These are phyloP conservation scores for Malus hybrid DNA, from an alignment of 331 rosid genomes.

Conservation along the genomic window DNA sequence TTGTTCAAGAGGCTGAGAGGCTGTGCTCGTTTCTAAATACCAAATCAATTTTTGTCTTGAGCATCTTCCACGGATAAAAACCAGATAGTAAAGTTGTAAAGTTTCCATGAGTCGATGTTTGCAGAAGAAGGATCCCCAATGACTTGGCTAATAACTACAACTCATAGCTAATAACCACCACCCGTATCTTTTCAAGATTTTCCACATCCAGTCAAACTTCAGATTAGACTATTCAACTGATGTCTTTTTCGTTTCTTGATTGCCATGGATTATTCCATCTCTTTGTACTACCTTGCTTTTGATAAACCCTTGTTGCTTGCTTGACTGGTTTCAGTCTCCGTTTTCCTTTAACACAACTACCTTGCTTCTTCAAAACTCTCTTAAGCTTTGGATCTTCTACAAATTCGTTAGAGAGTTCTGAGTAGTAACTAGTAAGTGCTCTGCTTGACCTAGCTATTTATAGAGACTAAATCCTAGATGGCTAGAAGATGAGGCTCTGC, in stretches of 20 bases:
- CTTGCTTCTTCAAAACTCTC: constrained; percentile 49
- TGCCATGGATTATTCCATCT: constrained; percentile 17
- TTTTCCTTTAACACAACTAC: constrained; percentile 14
- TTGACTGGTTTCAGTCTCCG: constrained; percentile 16
- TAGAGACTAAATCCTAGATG: too few species aligned
- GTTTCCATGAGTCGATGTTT: neutral
- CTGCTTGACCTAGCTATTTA: too few species aligned
- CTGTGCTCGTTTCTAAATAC: neutral
- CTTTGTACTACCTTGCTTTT: constrained; percentile 23
- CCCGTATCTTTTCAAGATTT: neutral
- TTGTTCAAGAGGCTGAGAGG: neutral
- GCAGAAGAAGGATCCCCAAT: neutral
- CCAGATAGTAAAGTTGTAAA: neutral
- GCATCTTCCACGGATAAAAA: neutral
- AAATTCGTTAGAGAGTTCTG: constrained; percentile 29
- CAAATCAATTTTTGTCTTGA: neutral
- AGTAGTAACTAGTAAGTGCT: too few species aligned
- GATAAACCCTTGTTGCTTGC: constrained; percentile 14
- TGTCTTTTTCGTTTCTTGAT: constrained; percentile 11
- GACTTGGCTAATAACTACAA: neutral
- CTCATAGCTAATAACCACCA: too few species aligned
- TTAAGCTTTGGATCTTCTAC: constrained; percentile 56
- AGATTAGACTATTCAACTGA: neutral
- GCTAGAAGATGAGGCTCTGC: too few species aligned
- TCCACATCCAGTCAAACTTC: neutral